These are phyloP conservation scores for Moesziomyces sp. DNA, from an alignment of 1,284 basidiomycete genomes.

Conservation along the genomic window DNA sequence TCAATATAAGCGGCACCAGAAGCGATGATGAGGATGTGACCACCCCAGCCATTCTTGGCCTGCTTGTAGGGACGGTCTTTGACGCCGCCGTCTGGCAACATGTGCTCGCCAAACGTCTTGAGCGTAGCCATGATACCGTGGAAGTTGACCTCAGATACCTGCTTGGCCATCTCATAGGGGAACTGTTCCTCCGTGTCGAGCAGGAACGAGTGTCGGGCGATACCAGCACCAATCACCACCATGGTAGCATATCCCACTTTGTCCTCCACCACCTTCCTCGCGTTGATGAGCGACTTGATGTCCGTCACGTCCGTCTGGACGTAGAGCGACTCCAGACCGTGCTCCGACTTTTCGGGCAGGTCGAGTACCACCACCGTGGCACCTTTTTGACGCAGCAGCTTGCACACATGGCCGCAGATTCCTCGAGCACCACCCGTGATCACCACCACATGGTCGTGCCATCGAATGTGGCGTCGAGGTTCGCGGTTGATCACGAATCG, in stretches of 20 bases:
- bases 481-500: conserved; percentile 40
- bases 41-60: conserved; percentile 51
- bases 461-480: conserved; percentile 29
- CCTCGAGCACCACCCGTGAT: conserved; percentile 56
- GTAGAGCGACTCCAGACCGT: conserved; percentile 47
- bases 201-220: conserved; percentile 50
- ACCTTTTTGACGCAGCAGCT: conserved; percentile 37
- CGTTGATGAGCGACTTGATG: conserved; percentile 45
- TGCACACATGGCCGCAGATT: conserved; percentile 46
- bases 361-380: conserved; percentile 54
- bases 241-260: conserved; percentile 51
- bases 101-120: conserved; percentile 57
- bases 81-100: conserved; percentile 48
- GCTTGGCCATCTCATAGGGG: conserved; percentile 34
- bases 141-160: conserved; percentile 52
- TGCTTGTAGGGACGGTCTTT: conserved; percentile 36
- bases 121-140: conserved; percentile 45
- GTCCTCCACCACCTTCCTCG: conserved; percentile 36
- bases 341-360: conserved; percentile 41
- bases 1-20: conserved; percentile 48
- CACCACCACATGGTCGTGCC: conserved; percentile 52
- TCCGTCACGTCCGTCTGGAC: conserved; percentile 51
- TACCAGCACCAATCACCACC: conserved; percentile 49
- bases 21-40: conserved; percentile 56
- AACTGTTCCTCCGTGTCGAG: conserved; percentile 51